phyloP scores from a whole-genome alignment of 371 early-diverging fungal genomes.

The Dinochytrium kinnereticum region DNA sequence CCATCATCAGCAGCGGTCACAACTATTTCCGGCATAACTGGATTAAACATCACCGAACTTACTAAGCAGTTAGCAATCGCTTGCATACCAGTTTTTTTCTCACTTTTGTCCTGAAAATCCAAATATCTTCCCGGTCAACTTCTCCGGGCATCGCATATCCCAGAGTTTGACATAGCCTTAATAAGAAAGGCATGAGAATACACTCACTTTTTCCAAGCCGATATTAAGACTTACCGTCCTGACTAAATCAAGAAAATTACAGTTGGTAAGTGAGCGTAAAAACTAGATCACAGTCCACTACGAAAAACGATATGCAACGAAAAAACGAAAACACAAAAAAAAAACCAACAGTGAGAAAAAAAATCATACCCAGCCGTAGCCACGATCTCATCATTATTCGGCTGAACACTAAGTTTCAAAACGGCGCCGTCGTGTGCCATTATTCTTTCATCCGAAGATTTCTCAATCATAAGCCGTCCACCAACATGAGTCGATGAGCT shows the following conservation, averaged over 20 bases:
- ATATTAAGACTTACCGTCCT: slow-evolving; percentile 1
- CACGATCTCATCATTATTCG: slow-evolving; percentile 33
- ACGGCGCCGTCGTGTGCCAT: slow-evolving; percentile 35
- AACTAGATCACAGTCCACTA: neutral
- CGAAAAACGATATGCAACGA: neutral
- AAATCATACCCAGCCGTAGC: slow-evolving; percentile 31
- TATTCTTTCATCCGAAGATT: slow-evolving; percentile 6
- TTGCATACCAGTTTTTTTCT: neutral
- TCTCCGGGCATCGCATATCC: slow-evolving; percentile 27
- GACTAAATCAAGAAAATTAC: slow-evolving; percentile 1
- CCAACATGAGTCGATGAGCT: neutral
- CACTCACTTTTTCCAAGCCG: neutral
- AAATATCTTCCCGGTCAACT: neutral
- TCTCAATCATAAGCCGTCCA: neutral
- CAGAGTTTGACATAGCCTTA: slow-evolving; percentile 31
- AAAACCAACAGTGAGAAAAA: too few relatives aligned
- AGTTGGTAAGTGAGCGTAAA: neutral
- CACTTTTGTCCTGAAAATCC: slow-evolving; percentile 4
- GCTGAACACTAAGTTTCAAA: slow-evolving; percentile 37
- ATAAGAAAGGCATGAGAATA: neutral
- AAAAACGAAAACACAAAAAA: neutral
- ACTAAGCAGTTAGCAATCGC: neutral
- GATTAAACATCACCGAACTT: slow-evolving; percentile 43
- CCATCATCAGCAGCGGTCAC: slow-evolving; percentile 37
- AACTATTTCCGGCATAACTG: slow-evolving; percentile 31